phyloP scores from a whole-genome alignment of 2,329 filamentous ascomycete species.

The Fusarium coicis region DNA sequence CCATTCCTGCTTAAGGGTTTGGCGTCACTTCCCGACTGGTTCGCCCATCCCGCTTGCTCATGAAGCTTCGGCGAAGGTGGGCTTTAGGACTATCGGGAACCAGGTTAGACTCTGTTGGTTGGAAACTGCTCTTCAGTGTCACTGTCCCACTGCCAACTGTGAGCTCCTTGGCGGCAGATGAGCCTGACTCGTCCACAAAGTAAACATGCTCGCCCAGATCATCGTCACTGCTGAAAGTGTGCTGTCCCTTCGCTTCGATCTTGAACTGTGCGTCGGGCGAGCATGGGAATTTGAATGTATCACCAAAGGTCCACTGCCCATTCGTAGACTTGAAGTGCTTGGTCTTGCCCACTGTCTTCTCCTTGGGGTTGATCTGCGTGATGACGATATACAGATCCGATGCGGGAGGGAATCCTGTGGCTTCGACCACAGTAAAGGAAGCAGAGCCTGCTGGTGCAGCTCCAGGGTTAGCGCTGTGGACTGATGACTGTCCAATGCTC shows the following conservation, averaged over 20 bases:
- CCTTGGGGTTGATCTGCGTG: constrained; percentile 73
- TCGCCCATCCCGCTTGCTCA: constrained; percentile 62
- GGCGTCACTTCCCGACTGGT: constrained; percentile 58
- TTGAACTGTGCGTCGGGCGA: constrained; percentile 88
- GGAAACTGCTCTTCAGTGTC: constrained; percentile 78
- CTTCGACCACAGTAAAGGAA: constrained; percentile 81
- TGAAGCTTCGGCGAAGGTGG: constrained; percentile 63
- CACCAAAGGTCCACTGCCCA: constrained; percentile 76
- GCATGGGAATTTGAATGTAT: constrained; percentile 82
- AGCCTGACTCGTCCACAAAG: constrained; percentile 84
- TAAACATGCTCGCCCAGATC: constrained; percentile 87
- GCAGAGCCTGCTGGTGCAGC: constrained; percentile 78
- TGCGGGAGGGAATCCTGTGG: constrained; percentile 78
- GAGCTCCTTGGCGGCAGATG: constrained; percentile 76
- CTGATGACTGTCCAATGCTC: constrained; percentile 73
- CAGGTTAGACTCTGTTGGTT: constrained; percentile 57
- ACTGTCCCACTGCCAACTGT: constrained; percentile 79
- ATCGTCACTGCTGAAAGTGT: constrained; percentile 85
- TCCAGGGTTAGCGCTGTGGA: constrained; percentile 70
- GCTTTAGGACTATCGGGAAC: constrained; percentile 60
- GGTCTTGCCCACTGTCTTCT: constrained; percentile 89
- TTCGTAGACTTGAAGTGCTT: constrained; percentile 83
- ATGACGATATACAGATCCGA: constrained; percentile 83
- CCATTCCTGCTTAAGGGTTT: constrained; percentile 42
- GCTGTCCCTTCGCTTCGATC: constrained; percentile 84